A percentile compares a stretch with the other conserved stretches of the same genome.
phyloP scores from a whole-genome alignment of 202 grass and related monocot genomes.

The Tripidium arundinaceum region DNA sequence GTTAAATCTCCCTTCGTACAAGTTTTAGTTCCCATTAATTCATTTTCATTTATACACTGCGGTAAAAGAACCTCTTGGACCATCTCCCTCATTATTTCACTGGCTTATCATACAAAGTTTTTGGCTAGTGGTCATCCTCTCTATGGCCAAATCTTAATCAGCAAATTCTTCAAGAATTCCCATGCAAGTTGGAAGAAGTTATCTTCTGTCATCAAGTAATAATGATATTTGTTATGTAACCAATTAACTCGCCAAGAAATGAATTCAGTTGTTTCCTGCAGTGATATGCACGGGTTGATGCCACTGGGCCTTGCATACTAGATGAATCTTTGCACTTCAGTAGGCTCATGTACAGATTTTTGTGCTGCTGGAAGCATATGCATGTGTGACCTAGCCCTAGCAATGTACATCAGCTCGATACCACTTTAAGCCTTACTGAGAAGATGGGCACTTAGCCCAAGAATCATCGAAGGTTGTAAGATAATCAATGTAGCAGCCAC shows the following conservation, averaged over 20 bases:
- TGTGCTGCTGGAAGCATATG: not conserved
- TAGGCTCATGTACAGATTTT: not conserved
- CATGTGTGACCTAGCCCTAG: not conserved
- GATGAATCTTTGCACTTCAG: not conserved
- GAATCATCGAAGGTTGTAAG: not conserved
- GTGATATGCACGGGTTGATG: not conserved
- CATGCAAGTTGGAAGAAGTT: not conserved
- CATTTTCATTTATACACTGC: not conserved
- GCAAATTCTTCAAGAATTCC: not conserved
- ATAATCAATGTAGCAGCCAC: not conserved
- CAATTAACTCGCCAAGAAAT: not conserved
- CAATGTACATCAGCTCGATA: not conserved
- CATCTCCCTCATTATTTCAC: not conserved
- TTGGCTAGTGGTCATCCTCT: not conserved
- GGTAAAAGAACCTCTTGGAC: not conserved
- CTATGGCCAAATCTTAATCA: not conserved
- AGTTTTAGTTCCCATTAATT: not conserved
- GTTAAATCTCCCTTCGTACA: not conserved
- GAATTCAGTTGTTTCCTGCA: not conserved
- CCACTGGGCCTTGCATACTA: not conserved
- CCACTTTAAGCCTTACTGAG: not conserved
- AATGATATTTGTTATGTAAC: not conserved
- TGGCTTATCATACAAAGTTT: not conserved
- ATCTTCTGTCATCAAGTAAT: not conserved
- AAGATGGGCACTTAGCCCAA: not conserved